A percentile compares a stretch with the other conserved stretches of the same genome.
Conservation (phyloP, 1,284 basidiomycete genomes). For the Leucoagaricus sp. region DNA sequence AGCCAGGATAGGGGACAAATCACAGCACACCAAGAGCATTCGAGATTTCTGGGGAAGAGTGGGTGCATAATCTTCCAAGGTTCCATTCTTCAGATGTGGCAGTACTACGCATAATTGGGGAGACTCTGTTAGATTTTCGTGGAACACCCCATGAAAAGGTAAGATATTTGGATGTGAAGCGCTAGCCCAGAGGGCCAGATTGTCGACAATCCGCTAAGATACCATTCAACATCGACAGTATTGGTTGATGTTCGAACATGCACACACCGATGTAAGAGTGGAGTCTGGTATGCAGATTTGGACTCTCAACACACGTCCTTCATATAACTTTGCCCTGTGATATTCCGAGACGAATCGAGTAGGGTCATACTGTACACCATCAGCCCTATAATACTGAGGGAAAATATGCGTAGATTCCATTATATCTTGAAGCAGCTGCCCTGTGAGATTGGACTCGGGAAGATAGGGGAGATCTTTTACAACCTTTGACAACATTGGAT, state of each 20-base stretch:
- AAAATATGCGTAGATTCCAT: neutral
- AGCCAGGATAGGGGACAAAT: neutral
- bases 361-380: neutral
- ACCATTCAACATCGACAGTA: neutral
- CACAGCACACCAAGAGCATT: neutral
- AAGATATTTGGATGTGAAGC: neutral
- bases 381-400: neutral
- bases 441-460: neutral
- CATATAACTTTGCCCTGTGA: neutral
- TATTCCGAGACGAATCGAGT: neutral
- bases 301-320: neutral
- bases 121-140: neutral
- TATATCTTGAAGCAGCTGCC: neutral
- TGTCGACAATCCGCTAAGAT: neutral
- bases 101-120: neutral
- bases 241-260: neutral
- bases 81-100: neutral
- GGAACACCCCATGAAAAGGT: neutral
- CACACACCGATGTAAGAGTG: too few relatives aligned
- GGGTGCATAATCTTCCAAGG: neutral
- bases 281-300: neutral
- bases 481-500: neutral
- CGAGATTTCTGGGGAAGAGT: neutral
- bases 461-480: too few relatives aligned
- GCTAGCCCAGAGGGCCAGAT: neutral